Evolutionary conservation across 2,329 filamentous ascomycete genomes (phyloP), one percentile per base, ranked within the genome.

Genomic region (Teratosphaeria pseudoeucalypti): DNA sequence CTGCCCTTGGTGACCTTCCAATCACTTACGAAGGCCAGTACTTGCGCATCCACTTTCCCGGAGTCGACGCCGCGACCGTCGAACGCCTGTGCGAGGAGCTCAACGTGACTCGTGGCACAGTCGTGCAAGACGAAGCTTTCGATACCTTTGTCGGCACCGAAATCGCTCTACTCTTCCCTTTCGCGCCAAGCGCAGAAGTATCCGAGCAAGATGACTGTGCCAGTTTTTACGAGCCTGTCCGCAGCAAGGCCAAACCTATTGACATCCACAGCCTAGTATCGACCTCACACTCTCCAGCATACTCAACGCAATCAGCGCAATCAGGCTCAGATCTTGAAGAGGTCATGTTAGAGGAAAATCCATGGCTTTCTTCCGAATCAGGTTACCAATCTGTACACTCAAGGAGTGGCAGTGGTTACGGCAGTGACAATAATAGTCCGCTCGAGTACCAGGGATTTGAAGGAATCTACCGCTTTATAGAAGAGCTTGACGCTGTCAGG

Each of bases 11-110:
- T 1, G 91, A 96, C 70, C 77, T 99, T 23, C 91, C 92, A 0
- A 84, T 97, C 37, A 80, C 84, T 0, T 81, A 96, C 57, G 84
- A 90, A 58, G 81, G 82, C 43, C 84, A 84, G 1, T 82, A 83
- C 0, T 76, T 96, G 3, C 85, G 91, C 37, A 85, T 97, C 1
- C 87, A 91, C 34, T 97, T 99, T 69, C 91, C 92, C 0, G 94
- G 94, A 2, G 92, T 94, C 62, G 92, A 97, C 68, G 85, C 85
- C 0, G 83, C 86, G 16, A 89, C 89, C 0, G 88, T 96, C 0
- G 90, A 95, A 70, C 79, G 81, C 2, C 81, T 99, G 0, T 96
- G 92, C 71, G 85, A 90, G 54, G 94, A 99, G 71, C 81, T 95
- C 11, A 89, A 88, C n/a, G 81, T 99, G 7, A 84, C 86, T 63